Evolutionary conservation across 169 alveolate species (phyloP), one percentile per base, ranked within the genome.

Genomic region (Theileria equi): DNA sequence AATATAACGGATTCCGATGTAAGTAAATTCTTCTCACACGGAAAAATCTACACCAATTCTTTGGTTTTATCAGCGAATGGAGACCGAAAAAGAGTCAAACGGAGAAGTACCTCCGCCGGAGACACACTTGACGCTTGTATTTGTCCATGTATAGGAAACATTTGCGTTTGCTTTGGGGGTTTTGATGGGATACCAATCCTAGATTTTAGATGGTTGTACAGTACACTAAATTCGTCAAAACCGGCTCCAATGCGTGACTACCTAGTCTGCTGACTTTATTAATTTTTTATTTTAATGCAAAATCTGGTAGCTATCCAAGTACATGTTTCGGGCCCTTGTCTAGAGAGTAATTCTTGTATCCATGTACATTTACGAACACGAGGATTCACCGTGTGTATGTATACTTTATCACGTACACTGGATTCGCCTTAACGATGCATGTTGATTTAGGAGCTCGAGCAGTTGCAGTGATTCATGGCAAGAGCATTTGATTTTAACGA

Each of bases 131-230:
- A 29, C 36, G 45, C 44, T 21, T 25, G 41, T 26, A 6, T 52
- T 13, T 5, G 17, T 29, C 55, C 60, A 4, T 28, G 48, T 5
- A 26, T 74, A 31, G 78, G 78, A 5, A 59, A 59, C 0, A 64
- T 54, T 16, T 25, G 38, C 17, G 26, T 74, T 3, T 74, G 66
- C 43, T 62, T 62, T 23, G 84, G 79, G 5, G 38, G 48, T n/a
- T 64, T 54, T 66, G 67, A 62, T 2, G 84, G 84, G 8, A 41
- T 74, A 19, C 84, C 84, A 16, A 25, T 74, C 17, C 8, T 74
- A 13, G 60, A 5, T 25, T 25, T 36, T 28, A 25, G 40, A 21
- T 74, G 84, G 84, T 10, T 74, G 25, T 35, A 29, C 7, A 47
- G 36, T 32, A 54, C 63, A 8, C 71, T 74, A 34, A 5, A 10